Evolutionary conservation across 805 yeast species (phyloP).

Genomic region (Suhomyces canberraensis): DNA sequence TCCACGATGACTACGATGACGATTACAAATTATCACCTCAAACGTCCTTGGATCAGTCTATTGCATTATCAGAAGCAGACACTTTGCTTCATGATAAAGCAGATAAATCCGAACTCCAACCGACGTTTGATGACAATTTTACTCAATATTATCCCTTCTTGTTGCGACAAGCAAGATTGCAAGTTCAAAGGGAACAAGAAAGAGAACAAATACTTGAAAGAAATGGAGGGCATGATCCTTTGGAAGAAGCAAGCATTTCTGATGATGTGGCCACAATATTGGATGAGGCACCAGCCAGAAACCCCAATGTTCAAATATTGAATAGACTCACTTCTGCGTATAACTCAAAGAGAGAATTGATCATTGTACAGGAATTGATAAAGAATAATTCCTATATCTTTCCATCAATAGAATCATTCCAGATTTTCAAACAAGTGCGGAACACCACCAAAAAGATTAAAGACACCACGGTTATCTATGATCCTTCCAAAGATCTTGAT

Average conservation of each 20-base stretch:
- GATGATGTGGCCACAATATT: constrained; percentile 17
- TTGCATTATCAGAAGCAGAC: constrained; percentile 36
- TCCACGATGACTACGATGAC: too few species aligned
- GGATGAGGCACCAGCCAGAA: constrained; percentile 10
- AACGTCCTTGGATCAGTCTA: constrained; percentile 10
- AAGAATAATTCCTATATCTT: constrained; percentile 28
- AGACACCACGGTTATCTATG: constrained; percentile 19
- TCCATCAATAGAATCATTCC: constrained; percentile 26
- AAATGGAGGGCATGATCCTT: neutral
- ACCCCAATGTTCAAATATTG: constrained; percentile 13
- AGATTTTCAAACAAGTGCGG: constrained; percentile 26
- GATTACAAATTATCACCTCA: constrained; percentile 2
- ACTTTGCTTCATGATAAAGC: constrained; percentile 20
- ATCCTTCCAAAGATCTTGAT: constrained; percentile 5
- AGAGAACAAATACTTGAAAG: neutral
- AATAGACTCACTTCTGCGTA: constrained; percentile 18
- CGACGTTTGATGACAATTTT: constrained; percentile 34
- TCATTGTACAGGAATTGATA: constrained; percentile 34
- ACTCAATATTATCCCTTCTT: constrained; percentile 36
- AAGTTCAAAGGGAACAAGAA: constrained; percentile 1
- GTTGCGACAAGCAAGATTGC: constrained; percentile 27
- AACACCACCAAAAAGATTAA: constrained; percentile 17
- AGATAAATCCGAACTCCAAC: constrained; percentile 30
- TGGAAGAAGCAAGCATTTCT: neutral
- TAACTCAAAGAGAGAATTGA: constrained; percentile 25